Base-by-base conservation (phyloP, 192 early-diverging fungal genomes). In the Backusella macrospora region DNA sequence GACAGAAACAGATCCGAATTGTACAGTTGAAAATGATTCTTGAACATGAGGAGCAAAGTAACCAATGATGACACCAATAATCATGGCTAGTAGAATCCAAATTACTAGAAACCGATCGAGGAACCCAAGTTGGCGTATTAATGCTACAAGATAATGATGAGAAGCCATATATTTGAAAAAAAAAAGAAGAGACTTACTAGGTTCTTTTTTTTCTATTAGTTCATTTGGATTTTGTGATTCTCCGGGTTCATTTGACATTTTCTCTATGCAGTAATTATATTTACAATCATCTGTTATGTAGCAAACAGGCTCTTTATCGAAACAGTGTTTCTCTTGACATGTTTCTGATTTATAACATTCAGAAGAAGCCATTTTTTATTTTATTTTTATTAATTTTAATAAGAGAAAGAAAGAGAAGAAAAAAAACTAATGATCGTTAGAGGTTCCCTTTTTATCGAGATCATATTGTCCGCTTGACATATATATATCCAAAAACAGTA, bases 1-100 rank as follows among this genome's bases (percentile, higher is more conserved):
- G 5, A 91, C 66, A 40, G 92, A 93, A 3, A 93, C 90, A 52
- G 83, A 84, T 48, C 75, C 91, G 71, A 93, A 82, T 37, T 85
- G 75, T 8, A 86, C 84, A 4, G 82, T 81, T 55, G 85, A 80
- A 72, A 93, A 80, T 10, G 82, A 80, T 6, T 71, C 16, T 29
- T 83, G 81, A 9, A 88, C 87, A 39, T 52, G 46, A 23, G 88
- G 86, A 16, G 87, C 84, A 73, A 85, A 92, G 74, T 85, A 84
- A 6, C 89, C 89, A 68, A 90, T 76, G 18, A 92, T 62, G 13
- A 88, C 81, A 9, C 90, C 90, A 52, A 78, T 55, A 0, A 87
- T 65, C 88, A 91, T 91, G 48, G 81, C 82, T 3, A 82, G 34
- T 4, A 82, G 26, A 46, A 86, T 82, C 75, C 80, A 77, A 38